These are phyloP conservation scores for Sideroxylon spinosum DNA, from an alignment of 179 eudicot species.

Conservation along the genomic window DNA sequence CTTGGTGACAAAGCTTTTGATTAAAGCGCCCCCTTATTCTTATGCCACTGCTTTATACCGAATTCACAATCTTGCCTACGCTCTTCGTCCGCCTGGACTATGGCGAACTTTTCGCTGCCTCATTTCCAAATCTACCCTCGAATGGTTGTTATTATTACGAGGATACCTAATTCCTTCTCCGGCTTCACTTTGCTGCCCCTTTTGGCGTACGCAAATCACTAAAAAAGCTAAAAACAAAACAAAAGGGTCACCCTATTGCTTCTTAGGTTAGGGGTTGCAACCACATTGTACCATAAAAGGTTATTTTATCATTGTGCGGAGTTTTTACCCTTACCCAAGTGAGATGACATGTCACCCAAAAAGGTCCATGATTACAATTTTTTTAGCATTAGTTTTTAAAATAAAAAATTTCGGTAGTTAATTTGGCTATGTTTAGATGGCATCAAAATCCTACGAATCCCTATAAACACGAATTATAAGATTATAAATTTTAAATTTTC, in stretches of 20 bases:
- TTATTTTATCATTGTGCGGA: background rate
- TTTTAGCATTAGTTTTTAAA: no score
- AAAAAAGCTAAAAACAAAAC: background rate
- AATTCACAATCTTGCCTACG: background rate
- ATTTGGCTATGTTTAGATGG: no score
- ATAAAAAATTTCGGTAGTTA: no score
- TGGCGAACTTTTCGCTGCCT: background rate
- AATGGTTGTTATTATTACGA: background rate
- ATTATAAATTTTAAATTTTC: no score
- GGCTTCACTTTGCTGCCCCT: background rate
- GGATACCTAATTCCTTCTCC: background rate
- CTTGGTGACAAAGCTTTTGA: conserved; percentile 15
- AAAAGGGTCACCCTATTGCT: background rate
- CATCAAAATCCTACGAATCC: no score
- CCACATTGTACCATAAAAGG: background rate
- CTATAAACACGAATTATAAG: no score
- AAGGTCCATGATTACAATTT: background rate
- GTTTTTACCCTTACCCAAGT: background rate
- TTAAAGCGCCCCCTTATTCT: background rate
- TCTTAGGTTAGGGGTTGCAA: background rate
- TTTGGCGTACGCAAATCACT: background rate
- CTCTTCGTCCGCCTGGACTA: background rate
- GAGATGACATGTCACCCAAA: background rate
- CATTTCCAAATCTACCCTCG: background rate
- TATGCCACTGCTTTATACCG: background rate